Evolutionary conservation across 1,284 basidiomycete species (phyloP), one percentile per base, ranked within the genome.

Genomic region (Pascua guehoae): DNA sequence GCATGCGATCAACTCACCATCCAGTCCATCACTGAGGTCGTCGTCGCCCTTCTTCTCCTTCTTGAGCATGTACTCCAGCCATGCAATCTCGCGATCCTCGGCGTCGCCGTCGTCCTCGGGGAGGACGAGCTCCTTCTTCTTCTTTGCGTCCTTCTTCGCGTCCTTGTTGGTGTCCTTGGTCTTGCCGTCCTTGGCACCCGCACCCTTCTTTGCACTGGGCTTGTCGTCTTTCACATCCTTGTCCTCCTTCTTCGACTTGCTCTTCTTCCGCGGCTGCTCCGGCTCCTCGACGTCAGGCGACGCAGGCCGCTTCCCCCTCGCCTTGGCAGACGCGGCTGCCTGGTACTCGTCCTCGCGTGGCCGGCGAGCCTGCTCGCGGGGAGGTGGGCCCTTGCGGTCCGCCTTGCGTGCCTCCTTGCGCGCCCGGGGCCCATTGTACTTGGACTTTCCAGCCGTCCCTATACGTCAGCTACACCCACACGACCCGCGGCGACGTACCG

Each of bases 11-110:
- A 79, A 83, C 78, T 84, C 82, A 67, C 84, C 85, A 57, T 86
- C 87, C 16, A 83, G 67, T 0, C 79, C 82, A 66, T 82, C 81
- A 36, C 78, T 76, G 47, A 74, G 66, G 8, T 65, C 71, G 16
- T 74, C 74, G 12, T 67, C 66, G 32, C 65, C 72, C 59, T 79
- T 80, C 61, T 79, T 80, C 40, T 78, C 69, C 63, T 84, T 82
- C 17, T 67, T 62, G 15, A 92, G 79, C 72, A 85, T 85, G 12
- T 81, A 79, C 73, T 92, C 90, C 12, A 92, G 78, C 79, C 87
- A 85, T 1, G 83, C 81, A 49, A 91, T 92, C 69, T 90, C 88
- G 1, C 80, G 80, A 66, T 90, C 88, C 64, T 91, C 90, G 37
- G 85, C 80, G 45, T 82, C 79, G 14, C 44, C 52, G 40, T 58